phyloP scores from a whole-genome alignment of 2,329 filamentous ascomycete genomes.

The Fusarium poae region DNA sequence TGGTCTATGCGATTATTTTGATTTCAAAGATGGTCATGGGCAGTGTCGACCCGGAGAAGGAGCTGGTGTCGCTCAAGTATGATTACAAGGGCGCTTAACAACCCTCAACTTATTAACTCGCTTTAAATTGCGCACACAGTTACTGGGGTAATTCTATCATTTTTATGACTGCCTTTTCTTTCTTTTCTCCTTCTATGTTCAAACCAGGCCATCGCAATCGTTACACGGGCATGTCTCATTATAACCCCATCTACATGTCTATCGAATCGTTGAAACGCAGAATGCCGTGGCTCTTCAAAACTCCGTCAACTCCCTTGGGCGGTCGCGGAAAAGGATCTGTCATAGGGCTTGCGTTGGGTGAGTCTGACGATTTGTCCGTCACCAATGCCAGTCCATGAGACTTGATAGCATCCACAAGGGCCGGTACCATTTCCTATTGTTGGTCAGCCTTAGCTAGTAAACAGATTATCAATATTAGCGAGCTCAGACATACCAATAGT shows the following conservation, averaged over 20 bases:
- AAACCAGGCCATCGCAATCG: slow-evolving; percentile 26
- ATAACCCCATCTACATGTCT: slow-evolving; percentile 65
- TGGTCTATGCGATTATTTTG: slow-evolving; percentile 72
- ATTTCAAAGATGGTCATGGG: slow-evolving; percentile 75
- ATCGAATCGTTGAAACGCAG: slow-evolving; percentile 94
- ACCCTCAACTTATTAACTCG: background rate
- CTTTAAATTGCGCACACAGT: background rate
- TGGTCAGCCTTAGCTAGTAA: background rate
- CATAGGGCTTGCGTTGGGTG: slow-evolving; percentile 56
- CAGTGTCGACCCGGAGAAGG: slow-evolving; percentile 75
- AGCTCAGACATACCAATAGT: slow-evolving; percentile 75
- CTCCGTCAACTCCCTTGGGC: slow-evolving; percentile 87
- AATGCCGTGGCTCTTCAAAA: slow-evolving; percentile 87
- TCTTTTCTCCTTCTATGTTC: slow-evolving; percentile 44
- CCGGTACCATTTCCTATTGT: slow-evolving; percentile 87
- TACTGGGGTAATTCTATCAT: slow-evolving; percentile 25
- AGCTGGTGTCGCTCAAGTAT: slow-evolving; percentile 73
- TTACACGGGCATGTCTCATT: slow-evolving; percentile 43
- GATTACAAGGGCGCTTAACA: slow-evolving; percentile 74
- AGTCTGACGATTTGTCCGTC: slow-evolving; percentile 81
- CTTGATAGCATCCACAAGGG: slow-evolving; percentile 92
- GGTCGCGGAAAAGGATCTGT: slow-evolving; percentile 69
- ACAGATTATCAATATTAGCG: no score
- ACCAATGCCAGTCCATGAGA: slow-evolving; percentile 93
- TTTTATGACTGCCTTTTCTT: slow-evolving; percentile 9